These are phyloP conservation scores for Leptographium radiaticola DNA, from an alignment of 2,329 filamentous ascomycete genomes.

Conservation along the genomic window DNA sequence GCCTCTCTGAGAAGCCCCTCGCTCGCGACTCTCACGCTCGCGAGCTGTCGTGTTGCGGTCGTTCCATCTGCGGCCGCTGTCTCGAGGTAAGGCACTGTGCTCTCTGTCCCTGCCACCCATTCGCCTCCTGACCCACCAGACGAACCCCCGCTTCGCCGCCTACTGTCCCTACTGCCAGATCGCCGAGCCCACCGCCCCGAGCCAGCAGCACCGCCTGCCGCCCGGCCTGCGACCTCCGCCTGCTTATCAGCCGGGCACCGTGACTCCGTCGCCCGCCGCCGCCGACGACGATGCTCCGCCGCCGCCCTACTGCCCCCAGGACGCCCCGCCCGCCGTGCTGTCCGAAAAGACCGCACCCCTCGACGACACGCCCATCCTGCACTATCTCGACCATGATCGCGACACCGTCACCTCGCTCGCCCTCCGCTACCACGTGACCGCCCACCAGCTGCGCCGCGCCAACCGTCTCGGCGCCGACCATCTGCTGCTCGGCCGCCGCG, in stretches of 20 bases:
- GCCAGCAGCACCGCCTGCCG: constrained; percentile 29
- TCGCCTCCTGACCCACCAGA: constrained; percentile 26
- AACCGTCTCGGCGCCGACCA: constrained; percentile 60
- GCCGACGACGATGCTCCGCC: constrained; percentile 13
- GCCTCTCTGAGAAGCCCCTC: constrained; percentile 8
- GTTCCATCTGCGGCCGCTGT: constrained; percentile 60
- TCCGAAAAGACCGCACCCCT: background rate
- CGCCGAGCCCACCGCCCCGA: constrained; percentile 30
- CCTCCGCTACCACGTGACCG: constrained; percentile 57
- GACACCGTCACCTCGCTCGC: constrained; percentile 58
- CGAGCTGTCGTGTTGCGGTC: constrained; percentile 53
- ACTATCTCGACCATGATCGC: constrained; percentile 58
- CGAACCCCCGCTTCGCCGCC: constrained; percentile 53
- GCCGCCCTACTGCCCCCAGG: constrained; percentile 11
- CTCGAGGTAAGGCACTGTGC: constrained; percentile 35
- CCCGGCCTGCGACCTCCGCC: constrained; percentile 58
- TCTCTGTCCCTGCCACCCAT: background rate
- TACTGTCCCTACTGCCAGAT: constrained; percentile 70
- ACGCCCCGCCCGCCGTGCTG: background rate
- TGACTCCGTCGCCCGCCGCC: constrained; percentile 2
- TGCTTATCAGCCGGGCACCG: constrained; percentile 36
- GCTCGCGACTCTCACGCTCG: constrained; percentile 32
- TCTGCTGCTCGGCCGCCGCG: constrained; percentile 54
- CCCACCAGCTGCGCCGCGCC: constrained; percentile 44
- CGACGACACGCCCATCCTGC: constrained; percentile 49